Evolutionary conservation across 345 rosid species (phyloP).

Genomic region (Syzygium aromaticum): DNA sequence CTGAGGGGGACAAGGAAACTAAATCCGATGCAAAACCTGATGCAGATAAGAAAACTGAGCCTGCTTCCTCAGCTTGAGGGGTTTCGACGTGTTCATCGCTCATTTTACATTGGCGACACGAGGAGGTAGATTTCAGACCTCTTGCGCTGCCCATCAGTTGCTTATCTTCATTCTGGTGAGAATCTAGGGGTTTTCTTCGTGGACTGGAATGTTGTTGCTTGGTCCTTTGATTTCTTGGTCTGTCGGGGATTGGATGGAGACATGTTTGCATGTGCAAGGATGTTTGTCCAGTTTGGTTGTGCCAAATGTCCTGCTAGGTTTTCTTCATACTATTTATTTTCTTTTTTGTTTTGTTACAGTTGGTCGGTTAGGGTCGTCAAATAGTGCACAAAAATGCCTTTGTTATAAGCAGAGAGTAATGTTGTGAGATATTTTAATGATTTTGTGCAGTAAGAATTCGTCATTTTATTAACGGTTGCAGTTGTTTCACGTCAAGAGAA

Average conservation of each 20-base stretch:
- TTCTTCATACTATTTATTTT: background rate
- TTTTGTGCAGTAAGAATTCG: background rate
- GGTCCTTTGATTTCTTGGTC: background rate
- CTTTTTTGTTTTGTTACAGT: background rate
- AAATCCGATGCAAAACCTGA: slow-evolving; percentile 14
- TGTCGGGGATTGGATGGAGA: background rate
- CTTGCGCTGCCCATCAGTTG: slow-evolving; percentile 1
- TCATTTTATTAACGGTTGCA: background rate
- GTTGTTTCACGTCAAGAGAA: background rate
- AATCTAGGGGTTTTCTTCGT: background rate
- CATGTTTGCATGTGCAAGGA: slow-evolving; percentile 23
- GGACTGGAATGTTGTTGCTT: background rate
- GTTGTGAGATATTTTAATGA: background rate
- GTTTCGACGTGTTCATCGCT: background rate
- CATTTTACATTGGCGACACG: background rate
- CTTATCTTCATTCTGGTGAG: slow-evolving; percentile 1
- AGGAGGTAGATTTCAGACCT: slow-evolving; percentile 2
- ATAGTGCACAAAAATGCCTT: background rate
- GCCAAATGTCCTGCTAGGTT: slow-evolving; percentile 3
- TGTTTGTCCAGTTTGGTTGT: slow-evolving; percentile 12
- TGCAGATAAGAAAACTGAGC: slow-evolving; percentile 43
- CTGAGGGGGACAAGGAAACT: slow-evolving; percentile 17
- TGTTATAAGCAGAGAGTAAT: background rate
- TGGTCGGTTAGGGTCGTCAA: background rate
- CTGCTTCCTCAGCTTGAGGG: slow-evolving; percentile 36